Evolutionary conservation across 2,329 filamentous ascomycete genomes (phyloP), one percentile per base, ranked within the genome.

Genomic region (Neonectria ditissima): DNA sequence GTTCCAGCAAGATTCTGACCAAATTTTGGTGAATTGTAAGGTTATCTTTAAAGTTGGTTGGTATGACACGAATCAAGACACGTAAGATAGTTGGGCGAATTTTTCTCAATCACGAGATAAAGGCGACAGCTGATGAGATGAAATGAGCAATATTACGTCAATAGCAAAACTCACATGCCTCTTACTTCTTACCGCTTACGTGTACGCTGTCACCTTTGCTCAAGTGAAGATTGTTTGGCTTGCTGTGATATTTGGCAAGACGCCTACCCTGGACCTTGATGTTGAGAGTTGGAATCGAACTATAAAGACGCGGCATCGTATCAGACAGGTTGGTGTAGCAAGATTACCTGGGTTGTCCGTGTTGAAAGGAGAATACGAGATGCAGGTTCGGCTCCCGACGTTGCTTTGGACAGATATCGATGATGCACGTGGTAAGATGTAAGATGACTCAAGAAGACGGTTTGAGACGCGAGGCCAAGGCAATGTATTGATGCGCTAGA

Each of bases 191-290:
- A 26, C 34, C 34, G 34, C 14, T 37, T 37, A 14, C 16, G 43
- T 14, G 18, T 34, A 28, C 22, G 20, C 37, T 24, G 32, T 26
- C n/a, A n/a, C n/a, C n/a, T n/a, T n/a, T 48, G n/a, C 5, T 11
- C 20, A 26, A 37, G 53, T 20, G 37, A 22, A 4, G 34, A 26
- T 6, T 30, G 41, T 37, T 37, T 48, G 32, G 54, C 50, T 18
- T 41, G 18, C 43, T 43, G 18, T 53, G 18, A 54, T 30, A 32
- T 10, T 20, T 30, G 16, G 14, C n/a, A n/a, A 7, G 16, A 18
- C n/a, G 44, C 24, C 48, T 62, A 62, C 59, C 59, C 59, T 62
- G 32, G 44, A 62, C 47, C 32, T 34, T 2, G 28, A 26, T 39
- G 10, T 48, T 13, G n/a, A 18, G n/a, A 20, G 16, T 4, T 22